These are phyloP conservation scores for Rosa multiflora DNA, from an alignment of 306 rosid species.

Conservation along the genomic window DNA sequence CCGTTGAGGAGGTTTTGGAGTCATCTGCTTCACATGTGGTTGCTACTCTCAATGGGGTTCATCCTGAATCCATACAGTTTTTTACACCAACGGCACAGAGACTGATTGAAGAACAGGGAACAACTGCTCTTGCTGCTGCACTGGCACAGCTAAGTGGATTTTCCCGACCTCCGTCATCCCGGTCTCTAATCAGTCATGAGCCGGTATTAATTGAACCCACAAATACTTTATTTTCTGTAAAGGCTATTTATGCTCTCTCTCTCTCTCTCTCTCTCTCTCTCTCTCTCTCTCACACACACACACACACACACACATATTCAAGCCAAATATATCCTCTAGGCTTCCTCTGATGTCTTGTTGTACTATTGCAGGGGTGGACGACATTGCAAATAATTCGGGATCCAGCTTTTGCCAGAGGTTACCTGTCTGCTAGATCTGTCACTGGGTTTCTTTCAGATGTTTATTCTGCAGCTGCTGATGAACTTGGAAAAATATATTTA, in stretches of 20 bases:
- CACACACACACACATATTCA: not conserved
- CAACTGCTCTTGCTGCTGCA: slow-evolving; percentile 91
- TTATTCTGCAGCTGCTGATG: slow-evolving; percentile 87
- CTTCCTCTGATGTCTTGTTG: slow-evolving; percentile 3
- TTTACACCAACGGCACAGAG: slow-evolving; percentile 88
- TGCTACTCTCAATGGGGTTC: slow-evolving; percentile 77
- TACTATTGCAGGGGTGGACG: slow-evolving; percentile 77
- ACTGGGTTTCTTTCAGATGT: slow-evolving; percentile 93
- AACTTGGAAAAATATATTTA: slow-evolving; percentile 86
- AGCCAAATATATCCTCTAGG: not conserved
- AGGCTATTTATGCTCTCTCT: not conserved
- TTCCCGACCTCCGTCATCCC: slow-evolving; percentile 86
- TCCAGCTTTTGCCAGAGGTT: slow-evolving; percentile 63
- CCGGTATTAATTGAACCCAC: slow-evolving; percentile 47
- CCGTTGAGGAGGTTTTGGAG: slow-evolving; percentile 67
- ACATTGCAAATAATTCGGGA: slow-evolving; percentile 83
- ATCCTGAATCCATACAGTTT: slow-evolving; percentile 78
- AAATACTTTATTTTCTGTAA: not conserved
- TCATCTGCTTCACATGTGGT: slow-evolving; percentile 91
- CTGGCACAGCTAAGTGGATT: slow-evolving; percentile 96
- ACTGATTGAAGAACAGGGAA: slow-evolving; percentile 79
- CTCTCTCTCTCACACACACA: too few relatives aligned
- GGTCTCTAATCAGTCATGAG: slow-evolving; percentile 83
- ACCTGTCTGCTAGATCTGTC: slow-evolving; percentile 85
- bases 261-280: too few relatives aligned